Evolutionary conservation across 2,329 filamentous ascomycete species (phyloP), one percentile per base, ranked within the genome.

Genomic region (Trichoderma asperellum): DNA sequence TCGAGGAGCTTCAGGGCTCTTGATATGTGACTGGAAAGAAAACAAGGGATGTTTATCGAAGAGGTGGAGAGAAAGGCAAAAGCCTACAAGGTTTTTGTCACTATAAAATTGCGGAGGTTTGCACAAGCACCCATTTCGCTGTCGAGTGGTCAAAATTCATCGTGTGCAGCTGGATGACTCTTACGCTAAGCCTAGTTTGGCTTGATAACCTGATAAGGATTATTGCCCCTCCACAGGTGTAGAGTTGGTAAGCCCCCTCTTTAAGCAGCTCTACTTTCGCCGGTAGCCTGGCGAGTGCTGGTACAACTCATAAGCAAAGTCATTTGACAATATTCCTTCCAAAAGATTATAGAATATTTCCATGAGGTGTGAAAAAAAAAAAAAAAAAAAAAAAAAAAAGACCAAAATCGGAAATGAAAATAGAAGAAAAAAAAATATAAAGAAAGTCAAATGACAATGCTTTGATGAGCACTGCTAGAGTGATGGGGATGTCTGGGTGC

Each of bases 111-210:
- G 53, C 52, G 52, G 52, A 68, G 66, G 58, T 68, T 68, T 61
- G 62, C 59, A 69, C 53, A 55, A 53, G 71, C 75, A 75, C 74
- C 73, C 75, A 78, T 78, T 80, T 81, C 74, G 74, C 73, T 75
- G 76, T 75, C 74, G 74, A 73, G 76, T 74, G 73, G 78, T 76
- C 77, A 81, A 81, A 80, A 80, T 81, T 82, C 78, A 75, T 80
- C 79, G 78, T 82, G 80, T 80, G 79, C 76, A 79, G 74, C 73
- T 76, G 73, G 77, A 76, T 80, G 79, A 82, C 77, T 81, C 77
- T 76, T 76, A 77, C 77, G 75, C 81, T 82, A 82, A 73, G 35
- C 79, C 77, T 16, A 21, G 74, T 77, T 57, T 7, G 77, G 73
- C 3, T 47, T 57, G 80, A 82, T 82, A 82, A 77, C 70, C 57